Conservation (phyloP, 179 eudicot species). For the Spergularia azorica region DNA sequence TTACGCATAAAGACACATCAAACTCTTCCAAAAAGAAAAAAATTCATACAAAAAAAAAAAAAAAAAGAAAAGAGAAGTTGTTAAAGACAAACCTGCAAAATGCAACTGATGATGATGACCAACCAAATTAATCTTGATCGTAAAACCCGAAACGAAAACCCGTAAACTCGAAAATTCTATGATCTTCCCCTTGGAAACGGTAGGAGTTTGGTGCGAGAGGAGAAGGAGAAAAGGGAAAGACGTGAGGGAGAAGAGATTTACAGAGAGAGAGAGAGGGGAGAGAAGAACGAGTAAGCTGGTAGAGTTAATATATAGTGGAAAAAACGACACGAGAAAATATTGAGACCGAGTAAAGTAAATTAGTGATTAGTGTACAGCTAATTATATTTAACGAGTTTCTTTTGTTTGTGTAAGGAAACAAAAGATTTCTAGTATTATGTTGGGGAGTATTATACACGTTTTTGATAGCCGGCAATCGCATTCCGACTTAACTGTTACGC, state of each 20-base stretch:
- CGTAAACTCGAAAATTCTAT: too few relatives aligned
- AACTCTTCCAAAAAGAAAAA: too few relatives aligned
- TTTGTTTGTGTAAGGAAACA: not conserved
- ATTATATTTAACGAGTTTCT: too few relatives aligned
- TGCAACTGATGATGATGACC: too few relatives aligned
- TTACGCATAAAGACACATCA: too few relatives aligned
- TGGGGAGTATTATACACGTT: not conserved
- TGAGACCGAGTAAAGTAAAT: constrained; percentile 18
- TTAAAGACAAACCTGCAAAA: too few relatives aligned
- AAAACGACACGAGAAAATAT: not conserved
- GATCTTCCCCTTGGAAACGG: too few relatives aligned
- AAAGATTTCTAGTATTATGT: too few relatives aligned
- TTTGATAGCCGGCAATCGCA: constrained; percentile 11
- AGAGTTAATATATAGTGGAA: not conserved
- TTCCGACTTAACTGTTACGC: constrained; percentile 1
- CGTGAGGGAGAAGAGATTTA: not conserved
- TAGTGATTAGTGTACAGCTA: constrained; percentile 3
- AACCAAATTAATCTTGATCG: too few relatives aligned
- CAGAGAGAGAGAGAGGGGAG: not conserved
- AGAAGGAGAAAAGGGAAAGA: constrained; percentile 2
- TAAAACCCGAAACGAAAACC: too few relatives aligned
- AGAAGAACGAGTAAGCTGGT: constrained; percentile 12
- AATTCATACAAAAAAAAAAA: too few relatives aligned
- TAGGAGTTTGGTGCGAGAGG: not conserved
- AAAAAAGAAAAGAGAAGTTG: too few relatives aligned